Conservation (phyloP, 768 basidiomycete genomes). For the Suillus placidus region DNA sequence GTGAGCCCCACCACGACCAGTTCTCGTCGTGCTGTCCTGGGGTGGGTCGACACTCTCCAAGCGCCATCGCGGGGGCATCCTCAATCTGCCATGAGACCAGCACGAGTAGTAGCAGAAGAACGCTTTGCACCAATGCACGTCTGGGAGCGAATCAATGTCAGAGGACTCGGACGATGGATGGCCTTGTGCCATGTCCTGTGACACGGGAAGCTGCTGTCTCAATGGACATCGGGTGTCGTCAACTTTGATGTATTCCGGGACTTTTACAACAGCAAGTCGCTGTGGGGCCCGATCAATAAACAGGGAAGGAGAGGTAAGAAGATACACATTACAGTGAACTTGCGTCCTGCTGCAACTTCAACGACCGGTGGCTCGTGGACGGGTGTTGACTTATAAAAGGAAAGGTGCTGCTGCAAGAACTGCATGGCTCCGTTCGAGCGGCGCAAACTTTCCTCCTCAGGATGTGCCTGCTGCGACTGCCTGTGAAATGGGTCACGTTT, state of each 20-base stretch:
- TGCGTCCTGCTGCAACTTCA: not conserved
- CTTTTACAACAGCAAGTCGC: not conserved
- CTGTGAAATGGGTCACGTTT: not conserved
- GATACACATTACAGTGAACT: not conserved
- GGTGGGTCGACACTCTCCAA: not conserved
- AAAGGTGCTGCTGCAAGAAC: not conserved
- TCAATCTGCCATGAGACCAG: not conserved
- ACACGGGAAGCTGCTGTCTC: not conserved
- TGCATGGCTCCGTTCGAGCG: not conserved
- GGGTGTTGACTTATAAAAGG: not conserved
- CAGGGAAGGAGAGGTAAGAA: not conserved
- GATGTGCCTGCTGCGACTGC: not conserved
- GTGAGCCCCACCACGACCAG: not conserved
- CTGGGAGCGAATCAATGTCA: not conserved
- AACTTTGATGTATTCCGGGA: not conserved
- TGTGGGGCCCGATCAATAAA: not conserved
- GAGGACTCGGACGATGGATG: not conserved
- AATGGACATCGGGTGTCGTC: not conserved
- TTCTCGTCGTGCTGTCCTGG: not conserved
- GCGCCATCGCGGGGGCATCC: slow-evolving; percentile 1
- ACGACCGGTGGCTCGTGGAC: not conserved
- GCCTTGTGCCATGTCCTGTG: not conserved
- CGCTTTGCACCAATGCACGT: not conserved
- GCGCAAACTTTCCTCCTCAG: not conserved
- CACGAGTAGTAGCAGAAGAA: not conserved